These are phyloP conservation scores for Protea cynaroides DNA, from an alignment of 164 flowering plant genomes.

Conservation along the genomic window DNA sequence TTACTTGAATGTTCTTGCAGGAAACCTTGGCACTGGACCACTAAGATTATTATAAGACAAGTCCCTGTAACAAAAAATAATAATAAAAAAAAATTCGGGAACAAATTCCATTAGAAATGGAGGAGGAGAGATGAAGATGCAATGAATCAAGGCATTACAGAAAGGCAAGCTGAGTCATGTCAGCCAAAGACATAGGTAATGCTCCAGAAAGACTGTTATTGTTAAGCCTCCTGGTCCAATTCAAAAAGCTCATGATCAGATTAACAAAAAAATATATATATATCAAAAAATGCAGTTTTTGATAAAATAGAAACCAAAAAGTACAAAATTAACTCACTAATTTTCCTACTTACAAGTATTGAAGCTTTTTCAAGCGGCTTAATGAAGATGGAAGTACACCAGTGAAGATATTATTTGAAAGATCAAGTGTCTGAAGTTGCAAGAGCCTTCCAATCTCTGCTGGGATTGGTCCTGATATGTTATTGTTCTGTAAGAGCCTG, in stretches of 20 bases:
- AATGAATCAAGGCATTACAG: constrained; percentile 43
- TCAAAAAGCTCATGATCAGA: constrained; percentile 17
- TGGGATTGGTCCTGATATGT: constrained; percentile 76
- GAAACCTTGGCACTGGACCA: constrained; percentile 83
- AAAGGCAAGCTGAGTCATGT: constrained; percentile 77
- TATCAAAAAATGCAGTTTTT: background rate
- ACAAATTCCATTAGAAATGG: constrained; percentile 4
- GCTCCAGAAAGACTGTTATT: constrained; percentile 83
- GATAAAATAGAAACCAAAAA: background rate
- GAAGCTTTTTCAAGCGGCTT: constrained; percentile 47
- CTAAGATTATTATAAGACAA: constrained; percentile 87
- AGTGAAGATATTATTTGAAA: constrained; percentile 62
- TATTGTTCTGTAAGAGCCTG: constrained; percentile 83
- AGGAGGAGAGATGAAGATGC: background rate
- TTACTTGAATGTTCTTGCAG: constrained; percentile 77
- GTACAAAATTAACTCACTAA: background rate
- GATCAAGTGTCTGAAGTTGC: constrained; percentile 74
- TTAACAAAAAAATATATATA: constrained; percentile 1
- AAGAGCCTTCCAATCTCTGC: constrained; percentile 62
- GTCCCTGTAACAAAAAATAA: constrained; percentile 52
- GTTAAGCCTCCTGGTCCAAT: constrained; percentile 74
- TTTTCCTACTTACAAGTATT: constrained; percentile 59
- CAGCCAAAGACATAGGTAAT: constrained; percentile 58
- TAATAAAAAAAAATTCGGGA: background rate
- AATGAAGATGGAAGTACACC: constrained; percentile 64